Evolutionary conservation across 352 stramenopile genomes (phyloP).

Genomic region (Peronospora belbahrii): DNA sequence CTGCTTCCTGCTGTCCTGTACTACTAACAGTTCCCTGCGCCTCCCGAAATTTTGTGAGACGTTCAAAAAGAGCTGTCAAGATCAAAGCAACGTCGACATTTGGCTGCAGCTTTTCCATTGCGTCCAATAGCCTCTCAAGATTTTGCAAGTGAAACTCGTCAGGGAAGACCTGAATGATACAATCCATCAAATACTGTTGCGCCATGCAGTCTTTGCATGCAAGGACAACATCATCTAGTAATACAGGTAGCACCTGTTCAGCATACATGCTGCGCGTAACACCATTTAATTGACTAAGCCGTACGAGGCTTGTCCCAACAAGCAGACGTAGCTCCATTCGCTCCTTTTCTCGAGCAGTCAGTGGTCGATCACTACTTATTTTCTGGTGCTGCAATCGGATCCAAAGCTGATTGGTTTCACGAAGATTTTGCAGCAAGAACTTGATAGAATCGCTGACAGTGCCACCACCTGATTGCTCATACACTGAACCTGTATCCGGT

Average conservation of each 20-base stretch:
- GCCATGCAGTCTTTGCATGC: conserved; percentile 93
- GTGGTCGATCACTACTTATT: conserved; percentile 19
- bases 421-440: conserved; percentile 96
- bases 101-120: conserved; percentile 81
- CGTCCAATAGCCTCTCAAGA: conserved; percentile 84
- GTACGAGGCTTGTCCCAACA: conserved; percentile 96
- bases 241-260: conserved; percentile 80
- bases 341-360: conserved; percentile 56
- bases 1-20: conserved; percentile 7
- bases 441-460: conserved; percentile 87
- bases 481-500: conserved; percentile 71
- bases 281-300: conserved; percentile 93
- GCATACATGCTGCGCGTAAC: conserved; percentile 88
- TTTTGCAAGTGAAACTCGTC: conserved; percentile 97
- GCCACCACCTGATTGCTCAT: conserved; percentile 67
- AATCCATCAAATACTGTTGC: conserved; percentile 98
- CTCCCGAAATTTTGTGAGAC: conserved; percentile 87
- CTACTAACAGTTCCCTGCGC: conserved; percentile 15
- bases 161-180: conserved; percentile 96
- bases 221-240: conserved; percentile 91
- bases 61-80: conserved; percentile 90
- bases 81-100: conserved; percentile 89
- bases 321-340: conserved; percentile 94
- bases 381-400: conserved; percentile 95
- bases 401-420: conserved; percentile 98